Percentiles rank a stretch among this genome's conserved stretches.
phyloP scores from a whole-genome alignment of 2,329 filamentous ascomycete species.

The Diaporthe sp. region DNA sequence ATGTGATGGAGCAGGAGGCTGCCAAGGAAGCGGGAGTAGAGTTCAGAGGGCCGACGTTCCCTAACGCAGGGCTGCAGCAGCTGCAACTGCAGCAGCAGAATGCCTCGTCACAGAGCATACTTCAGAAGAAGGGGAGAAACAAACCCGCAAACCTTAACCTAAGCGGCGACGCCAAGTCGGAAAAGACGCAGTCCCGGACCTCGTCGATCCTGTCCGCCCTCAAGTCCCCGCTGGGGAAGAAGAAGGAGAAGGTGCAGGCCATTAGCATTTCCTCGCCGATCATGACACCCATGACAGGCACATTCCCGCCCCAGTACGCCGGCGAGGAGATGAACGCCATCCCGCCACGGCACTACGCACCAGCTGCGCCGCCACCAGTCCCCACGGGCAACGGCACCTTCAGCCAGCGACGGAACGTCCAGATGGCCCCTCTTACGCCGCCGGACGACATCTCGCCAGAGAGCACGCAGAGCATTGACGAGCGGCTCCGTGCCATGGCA shows the following conservation, averaged over 20 bases:
- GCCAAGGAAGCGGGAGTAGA: constrained; percentile 71
- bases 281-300: constrained; percentile 73
- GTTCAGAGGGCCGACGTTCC: constrained; percentile 59
- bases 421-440: constrained; percentile 61
- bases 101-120: constrained; percentile 47
- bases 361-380: constrained; percentile 69
- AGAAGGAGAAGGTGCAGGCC: constrained; percentile 65
- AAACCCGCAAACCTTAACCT: constrained; percentile 68
- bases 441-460: constrained; percentile 59
- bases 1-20: constrained; percentile 91
- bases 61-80: constrained; percentile 48
- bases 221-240: constrained; percentile 71
- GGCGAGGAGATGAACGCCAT: constrained; percentile 71
- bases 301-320: constrained; percentile 66
- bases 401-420: constrained; percentile 48
- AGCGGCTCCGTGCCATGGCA: constrained; percentile 60
- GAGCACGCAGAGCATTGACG: constrained; percentile 68
- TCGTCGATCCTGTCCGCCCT: constrained; percentile 74
- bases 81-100: constrained; percentile 45
- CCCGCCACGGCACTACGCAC: constrained; percentile 70
- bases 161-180: constrained; percentile 53
- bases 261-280: constrained; percentile 76
- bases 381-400: constrained; percentile 62
- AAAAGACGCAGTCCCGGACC: constrained; percentile 68
- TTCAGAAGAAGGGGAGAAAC: constrained; percentile 60